Base-by-base conservation (phyloP, 441 rosid genomes). In the Corymbia calophylla region DNA sequence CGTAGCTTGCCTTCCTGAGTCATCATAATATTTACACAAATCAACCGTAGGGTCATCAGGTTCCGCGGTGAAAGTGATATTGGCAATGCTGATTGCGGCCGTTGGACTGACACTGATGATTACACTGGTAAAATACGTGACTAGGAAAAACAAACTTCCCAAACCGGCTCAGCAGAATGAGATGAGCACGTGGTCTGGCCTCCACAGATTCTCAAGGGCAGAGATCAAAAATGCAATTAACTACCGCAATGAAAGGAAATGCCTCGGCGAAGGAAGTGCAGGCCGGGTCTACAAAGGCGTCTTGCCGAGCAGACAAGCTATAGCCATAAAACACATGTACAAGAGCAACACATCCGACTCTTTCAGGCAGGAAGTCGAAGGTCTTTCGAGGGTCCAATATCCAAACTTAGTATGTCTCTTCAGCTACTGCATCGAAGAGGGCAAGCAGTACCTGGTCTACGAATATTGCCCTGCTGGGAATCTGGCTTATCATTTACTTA, bases 341-440 rank as follows among this genome's bases (percentile, higher is more conserved):
- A 93, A 93, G 89, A 90, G 93, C 87, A 93, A 85, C 89, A 89
- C 91, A 3, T 86, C 92, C 1, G 94, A 93, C 88, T 94, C 96
- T 16, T 94, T 96, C 88, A 89, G 91, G 9, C 87, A 95, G 27
- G 98, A 96, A 90, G 97, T 96, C 21, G 94, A 94, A 32, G 95
- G 95, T 10, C 97, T 96, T 91, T 96, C 96, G 0, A 90, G 95
- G 91, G 91, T 96, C 58, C 93, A 96, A n/a, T 97, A 96, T 91
- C 94, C 93, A 0, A 95, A 96, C 89, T 95, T 96, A 68, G 96
- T 94, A 54, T 92, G 94, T 48, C 93, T 96, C 44, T 93, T 96
- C 15, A 97, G 97, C 23, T 94, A 91, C 91, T 96, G 95, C 89
- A 73, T 91, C 3, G 96, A 94, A 21, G 96, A 93, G n/a, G 94